Evolutionary conservation across 1,284 basidiomycete genomes (phyloP).

Genomic region (Malassezia japonica): DNA sequence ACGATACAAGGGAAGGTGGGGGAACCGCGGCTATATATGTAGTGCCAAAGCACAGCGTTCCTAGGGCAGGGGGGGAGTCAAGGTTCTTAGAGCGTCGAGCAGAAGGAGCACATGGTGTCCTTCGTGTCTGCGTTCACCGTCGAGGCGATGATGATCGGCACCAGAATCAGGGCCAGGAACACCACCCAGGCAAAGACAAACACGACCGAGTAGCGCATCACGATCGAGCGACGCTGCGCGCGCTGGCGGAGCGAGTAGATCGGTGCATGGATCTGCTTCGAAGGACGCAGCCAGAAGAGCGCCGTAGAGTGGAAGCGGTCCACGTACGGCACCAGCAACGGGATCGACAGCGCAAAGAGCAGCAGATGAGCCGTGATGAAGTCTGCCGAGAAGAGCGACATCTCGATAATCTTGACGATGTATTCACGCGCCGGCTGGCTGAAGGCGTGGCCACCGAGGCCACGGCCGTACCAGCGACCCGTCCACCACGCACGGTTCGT

Average conservation of each 20-base stretch:
- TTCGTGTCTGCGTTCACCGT: slow-evolving; percentile 16
- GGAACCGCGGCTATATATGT: too few species aligned
- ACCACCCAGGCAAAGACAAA: slow-evolving; percentile 66
- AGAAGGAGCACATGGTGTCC: slow-evolving; percentile 6
- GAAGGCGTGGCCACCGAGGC: slow-evolving; percentile 45
- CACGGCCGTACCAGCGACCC: slow-evolving; percentile 47
- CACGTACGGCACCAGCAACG: slow-evolving; percentile 48
- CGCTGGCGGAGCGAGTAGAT: slow-evolving; percentile 57
- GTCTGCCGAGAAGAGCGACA: slow-evolving; percentile 44
- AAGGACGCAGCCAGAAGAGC: slow-evolving; percentile 52
- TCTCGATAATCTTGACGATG: slow-evolving; percentile 49
- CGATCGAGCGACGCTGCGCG: slow-evolving; percentile 44
- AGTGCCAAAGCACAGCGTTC: not conserved
- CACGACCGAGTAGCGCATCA: slow-evolving; percentile 64
- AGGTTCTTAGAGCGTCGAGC: slow-evolving; percentile 8
- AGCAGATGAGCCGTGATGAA: slow-evolving; percentile 41
- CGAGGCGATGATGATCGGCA: slow-evolving; percentile 34
- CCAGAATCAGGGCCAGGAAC: slow-evolving; percentile 61
- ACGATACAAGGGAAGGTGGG: too few species aligned
- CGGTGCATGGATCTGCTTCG: slow-evolving; percentile 62
- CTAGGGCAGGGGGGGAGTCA: not conserved
- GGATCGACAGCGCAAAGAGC: slow-evolving; percentile 53
- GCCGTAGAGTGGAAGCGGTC: slow-evolving; percentile 40
- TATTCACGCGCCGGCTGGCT: slow-evolving; percentile 47
- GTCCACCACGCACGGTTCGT: slow-evolving; percentile 49